Base-by-base conservation (phyloP, 257 asterid species). In the Solanum medicagineum region DNA sequence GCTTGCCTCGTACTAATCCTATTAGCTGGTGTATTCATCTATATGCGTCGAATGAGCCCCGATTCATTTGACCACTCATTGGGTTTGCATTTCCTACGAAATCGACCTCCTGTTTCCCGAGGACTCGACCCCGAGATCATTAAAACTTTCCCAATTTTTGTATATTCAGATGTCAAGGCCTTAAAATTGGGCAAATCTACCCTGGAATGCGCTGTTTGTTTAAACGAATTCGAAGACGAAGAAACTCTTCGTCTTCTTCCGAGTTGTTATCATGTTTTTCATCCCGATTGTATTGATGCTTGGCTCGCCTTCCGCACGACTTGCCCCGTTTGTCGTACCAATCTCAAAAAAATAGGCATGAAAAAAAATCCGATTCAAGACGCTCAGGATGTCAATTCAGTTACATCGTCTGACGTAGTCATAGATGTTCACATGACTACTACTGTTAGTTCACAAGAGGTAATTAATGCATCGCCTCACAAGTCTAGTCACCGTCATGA, bases 281-380 rank as follows among this genome's bases (percentile, higher is more conserved):
- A 92, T 36, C 90, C 88, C 0, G 90, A 83, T 7, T 92, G 95
- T 83, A 91, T 92, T 7, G 93, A 90, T 57, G 84, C 86, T 12
- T 92, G 95, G 95, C 92, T 92, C 1, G 88, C 85, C 71, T 87
- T 89, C 55, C 92, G 89, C 66, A 85, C 90, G 13, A 92, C 93
- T 24, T 92, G 95, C 81, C 95, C 95, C 11, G 93, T 92, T 14
- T 92, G 93, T 55, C 89, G 95, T 20, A 90, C 92, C 1, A 75
- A 85, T 73, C 91, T 92, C 81, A 86, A 71, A 32, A 92, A 11
- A 14, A 51, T 1, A 2, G n/a, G 12, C 15, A 15, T 26, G 2
- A 1, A 13, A 7, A 15, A 29, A 26, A 36, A 68, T 14, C 20
- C 22, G 10, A 5, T 14, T n/a, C n/a, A n/a, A 14, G 10, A 24